These are phyloP conservation scores for Williopsis jadinii DNA, from an alignment of 1,139 yeast species.

Conservation along the genomic window DNA sequence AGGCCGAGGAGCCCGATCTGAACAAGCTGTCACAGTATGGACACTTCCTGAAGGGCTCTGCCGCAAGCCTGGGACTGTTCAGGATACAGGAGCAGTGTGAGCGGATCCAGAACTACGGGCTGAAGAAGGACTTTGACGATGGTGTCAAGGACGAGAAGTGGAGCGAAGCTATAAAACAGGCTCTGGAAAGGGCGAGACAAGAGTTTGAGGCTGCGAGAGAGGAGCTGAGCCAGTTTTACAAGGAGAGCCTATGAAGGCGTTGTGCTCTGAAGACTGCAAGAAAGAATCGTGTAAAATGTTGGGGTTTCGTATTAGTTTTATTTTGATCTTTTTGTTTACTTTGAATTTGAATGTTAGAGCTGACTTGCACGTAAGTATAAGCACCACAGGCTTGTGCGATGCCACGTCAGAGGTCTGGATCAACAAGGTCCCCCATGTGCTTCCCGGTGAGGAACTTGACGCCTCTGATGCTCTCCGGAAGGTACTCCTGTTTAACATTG, in stretches of 20 bases:
- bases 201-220: slow-evolving; percentile 51
- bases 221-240: slow-evolving; percentile 54
- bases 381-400: no score
- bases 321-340: no score
- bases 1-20: slow-evolving; percentile 34
- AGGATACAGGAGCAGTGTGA: slow-evolving; percentile 85
- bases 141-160: slow-evolving; percentile 23
- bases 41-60: slow-evolving; percentile 90
- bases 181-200: slow-evolving; percentile 48
- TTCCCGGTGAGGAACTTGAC: slow-evolving; percentile 31
- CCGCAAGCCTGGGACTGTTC: slow-evolving; percentile 86
- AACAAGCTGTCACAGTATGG: slow-evolving; percentile 68
- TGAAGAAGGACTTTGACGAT: slow-evolving; percentile 33
- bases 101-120: slow-evolving; percentile 86
- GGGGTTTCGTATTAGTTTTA: no score
- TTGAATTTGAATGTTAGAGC: no score
- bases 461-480: slow-evolving; percentile 43
- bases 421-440: slow-evolving; percentile 28
- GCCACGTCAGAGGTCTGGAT: no score
- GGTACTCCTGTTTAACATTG: slow-evolving; percentile 58
- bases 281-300: no score
- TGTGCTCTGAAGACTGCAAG: no score
- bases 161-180: slow-evolving; percentile 34
- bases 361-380: no score
- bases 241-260: slow-evolving; percentile 33